Percentiles rank a stretch among this genome's conserved stretches.
These are phyloP conservation scores for Globisporangium spiculum DNA, from an alignment of 352 stramenopile species.

Conservation along the genomic window DNA sequence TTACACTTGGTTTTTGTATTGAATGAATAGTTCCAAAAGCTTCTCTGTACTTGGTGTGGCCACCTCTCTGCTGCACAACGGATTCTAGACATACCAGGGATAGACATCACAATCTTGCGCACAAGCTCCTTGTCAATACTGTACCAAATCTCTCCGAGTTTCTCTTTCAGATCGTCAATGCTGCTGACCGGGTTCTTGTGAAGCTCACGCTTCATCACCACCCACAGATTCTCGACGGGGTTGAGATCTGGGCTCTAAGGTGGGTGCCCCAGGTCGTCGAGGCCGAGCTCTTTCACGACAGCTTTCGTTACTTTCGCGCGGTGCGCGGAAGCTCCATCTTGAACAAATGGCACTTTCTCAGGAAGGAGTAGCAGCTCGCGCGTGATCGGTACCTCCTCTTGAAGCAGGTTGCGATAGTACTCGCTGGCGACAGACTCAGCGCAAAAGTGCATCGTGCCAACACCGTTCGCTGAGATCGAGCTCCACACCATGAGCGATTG, in stretches of 20 bases:
- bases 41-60: conserved; percentile 3
- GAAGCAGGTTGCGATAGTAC: conserved; percentile 8
- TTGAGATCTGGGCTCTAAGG: conserved; percentile 7
- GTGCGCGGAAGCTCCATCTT: conserved; percentile 1
- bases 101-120: conserved; percentile 7
- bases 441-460: conserved; percentile 6
- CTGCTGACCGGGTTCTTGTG: conserved; percentile 3
- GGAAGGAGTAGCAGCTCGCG: conserved; percentile 5
- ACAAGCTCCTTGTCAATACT: conserved; percentile 7
- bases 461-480: conserved; percentile 3
- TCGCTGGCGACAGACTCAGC: background rate
- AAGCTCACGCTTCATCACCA: conserved; percentile 6
- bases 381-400: conserved; percentile 1
- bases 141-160: background rate
- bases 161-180: too few relatives aligned
- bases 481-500: conserved; percentile 9
- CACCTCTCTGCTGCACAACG: conserved; percentile 7
- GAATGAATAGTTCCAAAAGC: conserved; percentile 2
- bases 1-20: background rate
- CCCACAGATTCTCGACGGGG: conserved; percentile 2
- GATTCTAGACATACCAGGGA: conserved; percentile 6
- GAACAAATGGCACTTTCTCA: conserved; percentile 6
- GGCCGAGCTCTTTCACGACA: conserved; percentile 6
- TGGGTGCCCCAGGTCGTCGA: conserved; percentile 5
- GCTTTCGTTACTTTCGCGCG: conserved; percentile 6